These are phyloP conservation scores for Talaromyces islandicus DNA, from an alignment of 2,329 filamentous ascomycete species.

Conservation along the genomic window DNA sequence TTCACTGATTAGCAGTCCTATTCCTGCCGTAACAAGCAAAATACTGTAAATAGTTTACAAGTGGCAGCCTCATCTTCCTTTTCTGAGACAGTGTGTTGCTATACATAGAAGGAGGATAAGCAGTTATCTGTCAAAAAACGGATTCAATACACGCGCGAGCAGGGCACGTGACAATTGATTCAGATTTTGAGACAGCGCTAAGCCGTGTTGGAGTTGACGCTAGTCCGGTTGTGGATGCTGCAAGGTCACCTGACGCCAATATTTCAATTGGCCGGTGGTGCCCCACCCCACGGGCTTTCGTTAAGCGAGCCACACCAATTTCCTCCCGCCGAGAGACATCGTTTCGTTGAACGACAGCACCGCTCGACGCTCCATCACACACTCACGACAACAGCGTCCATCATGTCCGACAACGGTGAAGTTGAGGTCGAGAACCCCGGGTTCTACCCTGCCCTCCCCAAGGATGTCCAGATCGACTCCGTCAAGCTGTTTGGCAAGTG, in stretches of 20 bases:
- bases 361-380: constrained; percentile 30
- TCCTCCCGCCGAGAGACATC: constrained; percentile 25
- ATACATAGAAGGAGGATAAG: background rate
- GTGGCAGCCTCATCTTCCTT: background rate
- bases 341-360: constrained; percentile 30
- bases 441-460: constrained; percentile 74
- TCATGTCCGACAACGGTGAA: constrained; percentile 92
- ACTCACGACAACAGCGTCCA: constrained; percentile 44
- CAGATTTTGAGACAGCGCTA: background rate
- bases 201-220: background rate
- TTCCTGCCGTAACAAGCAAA: background rate
- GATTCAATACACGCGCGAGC: background rate
- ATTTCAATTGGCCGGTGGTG: constrained; percentile 24
- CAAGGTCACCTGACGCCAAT: constrained; percentile 18
- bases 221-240: background rate
- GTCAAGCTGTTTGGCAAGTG: constrained; percentile 99
- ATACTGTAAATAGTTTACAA: background rate
- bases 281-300: constrained; percentile 27
- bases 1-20: background rate
- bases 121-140: background rate
- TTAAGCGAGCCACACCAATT: constrained; percentile 41
- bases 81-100: background rate
- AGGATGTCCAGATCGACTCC: constrained; percentile 86
- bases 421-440: constrained; percentile 79
- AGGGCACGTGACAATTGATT: background rate